Evolutionary conservation across 495 filamentous ascomycete genomes (phyloP), one percentile per base, ranked within the genome.

Genomic region (Aspergillus olivimuriae): DNA sequence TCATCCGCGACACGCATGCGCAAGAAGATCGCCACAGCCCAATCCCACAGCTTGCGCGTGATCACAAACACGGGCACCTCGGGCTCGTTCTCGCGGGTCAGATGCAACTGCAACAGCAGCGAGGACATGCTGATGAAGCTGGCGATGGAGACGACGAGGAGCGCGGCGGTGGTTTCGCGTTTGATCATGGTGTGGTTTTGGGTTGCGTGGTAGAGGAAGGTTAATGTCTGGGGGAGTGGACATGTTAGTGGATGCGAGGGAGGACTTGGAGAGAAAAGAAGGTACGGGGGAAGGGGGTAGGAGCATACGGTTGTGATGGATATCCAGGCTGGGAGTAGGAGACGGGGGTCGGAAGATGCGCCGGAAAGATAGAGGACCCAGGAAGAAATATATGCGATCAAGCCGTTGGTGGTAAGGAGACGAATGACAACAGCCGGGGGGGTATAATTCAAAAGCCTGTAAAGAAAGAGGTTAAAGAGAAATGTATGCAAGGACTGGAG

Each of bases 311-410:
- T 87, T 39, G 87, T 83, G 42, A 94, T 91, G 38, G 80, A 81
- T 42, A 94, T 83, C 86, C 87, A 92, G 17, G 87, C 86, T 17
- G 86, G 85, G 3, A 92, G 69, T n/a, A 92, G 76, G 45, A 88
- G 75, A 19, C 84, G 79, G 0, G 84, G 82, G 58, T 89, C 86
- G 38, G 82, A 78, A 15, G 78, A 80, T 45, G 82, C 86, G 37
- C 83, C 86, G 4, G 80, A 83, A 21, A 91, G 66, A 56, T 84
- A 83, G 10, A 92, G 77, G 4, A 86, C 81, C 74, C 82, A 87
- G 46, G 83, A 87, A 20, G 86, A 89, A 37, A 87, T 71, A 60
- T 87, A 91, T 42, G 83, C 84, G 56, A 91, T 89, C 43, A 86
- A 70, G 20, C 81, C 78, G 52, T 84, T 86, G 39, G 85, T 86